Evolutionary conservation across 2,329 filamentous ascomycete genomes (phyloP).

Genomic region (Periconia sp.): DNA sequence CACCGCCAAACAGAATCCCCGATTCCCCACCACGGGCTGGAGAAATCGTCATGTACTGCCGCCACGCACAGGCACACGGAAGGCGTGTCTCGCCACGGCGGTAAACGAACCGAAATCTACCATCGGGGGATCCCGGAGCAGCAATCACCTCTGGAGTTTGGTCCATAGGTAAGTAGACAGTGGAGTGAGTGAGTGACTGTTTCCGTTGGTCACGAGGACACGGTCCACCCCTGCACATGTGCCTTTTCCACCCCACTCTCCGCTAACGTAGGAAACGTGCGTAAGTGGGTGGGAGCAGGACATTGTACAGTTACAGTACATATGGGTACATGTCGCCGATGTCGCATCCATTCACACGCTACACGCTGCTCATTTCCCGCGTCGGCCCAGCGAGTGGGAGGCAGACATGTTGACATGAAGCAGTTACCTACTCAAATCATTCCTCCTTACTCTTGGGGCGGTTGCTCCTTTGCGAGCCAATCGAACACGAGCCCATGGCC

Average conservation of each 20-base stretch:
- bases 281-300: too few species aligned
- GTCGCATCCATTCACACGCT: constrained; percentile 28
- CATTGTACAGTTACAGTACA: too few species aligned
- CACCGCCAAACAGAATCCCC: too few species aligned
- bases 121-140: neutral
- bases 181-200: too few species aligned
- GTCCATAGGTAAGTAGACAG: too few species aligned
- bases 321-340: constrained; percentile 27
- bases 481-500: too few species aligned
- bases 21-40: too few species aligned
- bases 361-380: constrained; percentile 8
- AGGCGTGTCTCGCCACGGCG: neutral
- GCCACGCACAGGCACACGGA: neutral
- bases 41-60: constrained; percentile 14
- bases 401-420: constrained; percentile 17
- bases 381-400: constrained; percentile 13
- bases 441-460: neutral
- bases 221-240: too few species aligned
- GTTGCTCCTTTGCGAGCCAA: too few species aligned
- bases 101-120: neutral
- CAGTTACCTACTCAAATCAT: neutral
- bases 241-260: constrained; percentile 6
- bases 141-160: neutral
- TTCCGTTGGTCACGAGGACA: constrained; percentile 38
- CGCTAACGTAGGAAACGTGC: too few species aligned